Evolutionary conservation across 225 moss, liverwort and hornwort species (phyloP).

Genomic region (Pseudoscleropodium purum): DNA sequence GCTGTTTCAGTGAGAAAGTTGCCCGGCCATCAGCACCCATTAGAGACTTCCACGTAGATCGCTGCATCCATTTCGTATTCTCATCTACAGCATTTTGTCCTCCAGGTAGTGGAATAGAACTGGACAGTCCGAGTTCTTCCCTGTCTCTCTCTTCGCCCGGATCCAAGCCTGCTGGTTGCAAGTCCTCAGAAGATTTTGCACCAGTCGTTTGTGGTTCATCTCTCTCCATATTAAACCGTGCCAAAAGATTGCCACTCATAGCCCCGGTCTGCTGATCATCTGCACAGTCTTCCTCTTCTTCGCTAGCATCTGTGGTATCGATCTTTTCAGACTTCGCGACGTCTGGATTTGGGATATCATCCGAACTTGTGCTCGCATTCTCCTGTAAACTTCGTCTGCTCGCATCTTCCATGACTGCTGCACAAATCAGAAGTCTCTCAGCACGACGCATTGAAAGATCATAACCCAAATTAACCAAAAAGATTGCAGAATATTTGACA

Average conservation of each 20-base stretch:
- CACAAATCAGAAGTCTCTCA: neutral
- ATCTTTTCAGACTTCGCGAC: neutral
- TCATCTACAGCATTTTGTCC: constrained; percentile 5
- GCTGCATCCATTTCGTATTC: constrained; percentile 48
- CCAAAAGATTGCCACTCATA: constrained; percentile 9
- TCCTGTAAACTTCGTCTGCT: neutral
- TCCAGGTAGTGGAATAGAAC: neutral
- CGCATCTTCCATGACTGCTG: neutral
- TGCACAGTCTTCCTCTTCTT: neutral
- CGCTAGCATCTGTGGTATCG: neutral
- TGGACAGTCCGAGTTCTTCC: neutral
- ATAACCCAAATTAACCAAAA: neutral
- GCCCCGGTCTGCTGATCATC: neutral
- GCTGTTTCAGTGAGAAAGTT: constrained; percentile 54
- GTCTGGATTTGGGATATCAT: neutral
- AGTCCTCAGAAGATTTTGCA: neutral
- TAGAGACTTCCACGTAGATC: constrained; percentile 75
- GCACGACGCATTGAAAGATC: neutral
- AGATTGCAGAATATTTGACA: neutral
- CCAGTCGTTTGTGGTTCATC: neutral
- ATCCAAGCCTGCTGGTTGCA: neutral
- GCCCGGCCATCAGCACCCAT: constrained; percentile 67
- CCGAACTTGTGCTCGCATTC: constrained; percentile 1
- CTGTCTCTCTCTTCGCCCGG: neutral
- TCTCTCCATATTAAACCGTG: constrained; percentile 17